Base-by-base conservation (phyloP, 1,284 basidiomycete species). In the Golubevia sp. region DNA sequence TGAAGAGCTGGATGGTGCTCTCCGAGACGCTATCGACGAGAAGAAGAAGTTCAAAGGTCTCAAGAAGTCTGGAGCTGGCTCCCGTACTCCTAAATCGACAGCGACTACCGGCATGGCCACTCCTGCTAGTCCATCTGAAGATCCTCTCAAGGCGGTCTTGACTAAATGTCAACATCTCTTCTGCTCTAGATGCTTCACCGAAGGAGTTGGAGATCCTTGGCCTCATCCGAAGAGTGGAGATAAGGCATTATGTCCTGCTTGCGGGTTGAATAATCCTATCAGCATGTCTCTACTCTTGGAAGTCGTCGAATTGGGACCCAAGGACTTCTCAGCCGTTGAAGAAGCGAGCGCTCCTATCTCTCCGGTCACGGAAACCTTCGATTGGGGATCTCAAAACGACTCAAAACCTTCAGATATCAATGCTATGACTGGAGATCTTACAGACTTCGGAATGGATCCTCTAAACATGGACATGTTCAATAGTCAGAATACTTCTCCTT, bases 111-210 rank as follows among this genome's bases (percentile, higher is more conserved):
- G 25, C 6, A 7, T 26, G 50, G 25, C 21, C 5, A 52, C 50
- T 2, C 48, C 48, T n/a, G n/a, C n/a, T n/a, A n/a, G n/a, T n/a
- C 1, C 50, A 7, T 23, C 21, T 7, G 25, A 52, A 4, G 1
- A 20, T 8, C n/a, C 18, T 30, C 20, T 55, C 1, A 63, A 62
- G 30, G 73, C 81, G 1, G 75, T 83, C 13, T 63, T 83, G 20
- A 81, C 79, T 8, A 60, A 65, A 26, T 83, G 81, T 64, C 70
- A 76, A 58, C 81, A 83, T 56, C 55, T 77, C 6, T 68, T 76
- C 51, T 83, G 81, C 60, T 66, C 73, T 2, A 15, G 51, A 1
- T 83, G 80, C 63, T 77, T 80, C 58, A 59, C 61, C 8, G 58
- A 56, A 20, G 49, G 44, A 24, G 67, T 72, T 23, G 71, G 71